Conservation (phyloP, 1,284 basidiomycete genomes). For the Moesziomyces antarcticus region DNA sequence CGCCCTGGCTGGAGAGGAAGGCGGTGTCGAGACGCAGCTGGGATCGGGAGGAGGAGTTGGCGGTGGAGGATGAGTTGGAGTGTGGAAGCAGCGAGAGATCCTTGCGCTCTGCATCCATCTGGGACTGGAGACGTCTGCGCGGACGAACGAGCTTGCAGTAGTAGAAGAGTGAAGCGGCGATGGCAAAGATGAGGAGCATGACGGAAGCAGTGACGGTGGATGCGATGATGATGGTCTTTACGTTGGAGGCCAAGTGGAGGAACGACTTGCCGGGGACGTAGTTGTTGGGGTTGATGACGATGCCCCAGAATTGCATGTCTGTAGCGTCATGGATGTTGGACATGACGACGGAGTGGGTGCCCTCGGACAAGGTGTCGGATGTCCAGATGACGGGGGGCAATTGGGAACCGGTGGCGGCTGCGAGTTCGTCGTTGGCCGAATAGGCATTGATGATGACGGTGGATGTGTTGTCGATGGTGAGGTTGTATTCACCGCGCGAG, state of each 20-base stretch:
- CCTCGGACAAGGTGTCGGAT: slow-evolving; percentile 25
- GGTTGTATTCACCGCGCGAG: slow-evolving; percentile 28
- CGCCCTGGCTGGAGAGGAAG: slow-evolving; percentile 32
- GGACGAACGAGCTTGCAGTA: slow-evolving; percentile 36
- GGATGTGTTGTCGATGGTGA: slow-evolving; percentile 26
- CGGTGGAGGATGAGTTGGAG: background rate
- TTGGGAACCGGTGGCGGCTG: slow-evolving; percentile 10
- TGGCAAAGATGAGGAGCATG: slow-evolving; percentile 32
- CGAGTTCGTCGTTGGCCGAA: slow-evolving; percentile 21
- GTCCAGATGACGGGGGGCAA: slow-evolving; percentile 39
- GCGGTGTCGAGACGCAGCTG: slow-evolving; percentile 30
- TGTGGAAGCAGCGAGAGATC: slow-evolving; percentile 7
- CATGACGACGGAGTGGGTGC: slow-evolving; percentile 34
- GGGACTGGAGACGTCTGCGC: slow-evolving; percentile 10
- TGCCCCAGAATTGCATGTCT: slow-evolving; percentile 41
- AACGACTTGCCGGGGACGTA: slow-evolving; percentile 36
- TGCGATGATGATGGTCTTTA: slow-evolving; percentile 39
- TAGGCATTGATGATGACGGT: slow-evolving; percentile 34
- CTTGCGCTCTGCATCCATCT: slow-evolving; percentile 23
- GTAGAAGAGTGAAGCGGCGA: slow-evolving; percentile 30
- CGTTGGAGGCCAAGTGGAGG: slow-evolving; percentile 10
- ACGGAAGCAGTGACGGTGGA: slow-evolving; percentile 29
- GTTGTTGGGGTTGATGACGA: slow-evolving; percentile 46
- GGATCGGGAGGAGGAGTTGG: slow-evolving; percentile 9
- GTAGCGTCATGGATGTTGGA: slow-evolving; percentile 30